These are phyloP conservation scores for Hyaloscypha bicolor DNA, from an alignment of 495 filamentous ascomycete species.

Conservation along the genomic window DNA sequence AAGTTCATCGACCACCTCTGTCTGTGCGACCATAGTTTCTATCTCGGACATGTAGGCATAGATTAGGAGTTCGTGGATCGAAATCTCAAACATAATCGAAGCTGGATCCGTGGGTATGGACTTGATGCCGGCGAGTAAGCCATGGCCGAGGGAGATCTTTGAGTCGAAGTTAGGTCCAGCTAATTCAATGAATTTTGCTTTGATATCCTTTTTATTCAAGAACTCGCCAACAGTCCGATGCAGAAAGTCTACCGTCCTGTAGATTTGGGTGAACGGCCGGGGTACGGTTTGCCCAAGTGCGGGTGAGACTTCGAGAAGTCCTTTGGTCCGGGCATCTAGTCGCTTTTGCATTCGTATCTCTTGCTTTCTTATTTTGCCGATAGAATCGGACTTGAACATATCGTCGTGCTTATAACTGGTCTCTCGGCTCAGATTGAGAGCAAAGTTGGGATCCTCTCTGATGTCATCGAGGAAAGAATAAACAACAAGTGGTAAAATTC, in stretches of 20 bases:
- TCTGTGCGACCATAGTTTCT: neutral
- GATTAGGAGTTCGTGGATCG: neutral
- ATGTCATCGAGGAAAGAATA: neutral
- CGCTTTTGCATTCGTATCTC: neutral
- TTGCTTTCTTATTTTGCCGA: too few species aligned
- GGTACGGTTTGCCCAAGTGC: too few species aligned
- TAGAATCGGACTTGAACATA: too few species aligned
- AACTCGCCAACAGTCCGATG: neutral
- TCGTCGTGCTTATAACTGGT: too few species aligned
- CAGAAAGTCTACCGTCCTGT: neutral
- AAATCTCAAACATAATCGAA: neutral
- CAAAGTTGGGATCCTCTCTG: neutral
- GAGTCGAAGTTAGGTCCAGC: neutral
- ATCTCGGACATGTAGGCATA: neutral
- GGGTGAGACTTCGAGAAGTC: neutral
- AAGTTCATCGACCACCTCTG: neutral
- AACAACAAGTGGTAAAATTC: neutral
- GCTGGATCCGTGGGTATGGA: neutral
- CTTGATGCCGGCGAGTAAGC: neutral
- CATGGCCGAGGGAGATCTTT: neutral
- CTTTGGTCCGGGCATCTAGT: neutral
- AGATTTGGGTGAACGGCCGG: too few species aligned
- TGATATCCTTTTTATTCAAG: neutral
- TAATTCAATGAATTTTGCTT: neutral
- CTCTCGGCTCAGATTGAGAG: neutral